Evolutionary conservation across 1,284 basidiomycete species (phyloP), one percentile per base, ranked within the genome.

Genomic region (Austroboletus olivaceoglutinosus): DNA sequence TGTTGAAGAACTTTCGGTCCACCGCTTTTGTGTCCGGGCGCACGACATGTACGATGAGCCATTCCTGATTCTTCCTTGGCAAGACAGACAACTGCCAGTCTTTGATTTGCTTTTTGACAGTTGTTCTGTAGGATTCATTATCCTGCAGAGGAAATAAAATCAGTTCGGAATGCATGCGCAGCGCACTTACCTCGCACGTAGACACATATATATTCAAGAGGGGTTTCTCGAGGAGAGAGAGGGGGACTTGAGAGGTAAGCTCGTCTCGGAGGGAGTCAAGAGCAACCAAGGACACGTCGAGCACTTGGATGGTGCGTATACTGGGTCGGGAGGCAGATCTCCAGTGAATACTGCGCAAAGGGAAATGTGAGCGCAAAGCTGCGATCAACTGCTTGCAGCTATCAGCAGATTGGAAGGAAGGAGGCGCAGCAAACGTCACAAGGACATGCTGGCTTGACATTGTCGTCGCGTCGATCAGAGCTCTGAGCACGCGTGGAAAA

Each of bases 261-360:
- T 90, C 88, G 54, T 87, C 85, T 39, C 81, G 80, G 39, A 88
- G 70, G 30, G 81, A 78, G 47, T 93, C 88, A 25, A 93, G 75
- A 19, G 85, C 73, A 11, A 87, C 76, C 31, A 97, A 73, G 37
- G 82, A 77, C 47, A 96, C 79, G 51, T 87, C 78, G n/a, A 96
- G 77, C 57, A 91, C 85, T 63, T 93, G 91, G 43, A 98, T 92
- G 2, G 91, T 95, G 53, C 90, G 78, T 38, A 93, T 76, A 5
- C 82, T 82, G 3, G 86, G 78, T 46, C 85, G 77, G 5, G 83
- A 80, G 5, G 73, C 54, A 25, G 89, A 81, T 68, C 89, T 94
- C 94, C 95, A 97, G 68, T 96, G 91, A 19, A 97, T 78, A 69
- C 88, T 94, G 47, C 87, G 84, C 45, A 98, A 74, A 0, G 94